These are phyloP conservation scores for Zasmidium angulare DNA, from an alignment of 2,329 filamentous ascomycete species.

Conservation along the genomic window DNA sequence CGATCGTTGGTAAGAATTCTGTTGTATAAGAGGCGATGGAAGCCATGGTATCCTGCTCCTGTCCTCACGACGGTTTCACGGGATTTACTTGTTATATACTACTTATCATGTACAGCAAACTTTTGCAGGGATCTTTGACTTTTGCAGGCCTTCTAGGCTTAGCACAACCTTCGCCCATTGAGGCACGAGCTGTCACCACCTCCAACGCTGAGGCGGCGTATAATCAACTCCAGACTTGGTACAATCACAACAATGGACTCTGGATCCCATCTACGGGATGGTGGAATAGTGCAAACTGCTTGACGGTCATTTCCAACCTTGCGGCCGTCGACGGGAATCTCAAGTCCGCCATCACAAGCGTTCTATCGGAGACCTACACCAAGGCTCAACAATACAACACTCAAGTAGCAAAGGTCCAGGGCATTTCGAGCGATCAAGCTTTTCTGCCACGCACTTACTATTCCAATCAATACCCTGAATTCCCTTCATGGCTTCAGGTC, in stretches of 20 bases:
- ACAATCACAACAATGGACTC: conserved; percentile 32
- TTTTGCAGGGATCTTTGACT: conserved; percentile 4
- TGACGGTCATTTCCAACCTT: conserved; percentile 32
- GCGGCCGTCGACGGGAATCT: conserved; percentile 27
- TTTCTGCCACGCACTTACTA: conserved; percentile 19
- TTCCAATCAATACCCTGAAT: background rate
- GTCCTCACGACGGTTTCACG: no score
- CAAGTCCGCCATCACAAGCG: conserved; percentile 7
- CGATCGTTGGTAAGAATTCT: background rate
- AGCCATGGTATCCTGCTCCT: background rate
- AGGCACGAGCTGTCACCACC: conserved; percentile 20
- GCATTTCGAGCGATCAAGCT: conserved; percentile 4
- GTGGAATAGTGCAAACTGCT: conserved; percentile 36
- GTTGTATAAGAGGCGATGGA: conserved; percentile 1
- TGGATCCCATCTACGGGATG: conserved; percentile 34
- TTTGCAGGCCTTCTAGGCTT: conserved; percentile 8
- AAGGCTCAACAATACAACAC: conserved; percentile 30
- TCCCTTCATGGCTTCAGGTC: background rate
- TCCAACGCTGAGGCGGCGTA: conserved; percentile 28
- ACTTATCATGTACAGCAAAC: conserved; percentile 3
- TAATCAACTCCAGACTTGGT: conserved; percentile 30
- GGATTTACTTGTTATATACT: background rate
- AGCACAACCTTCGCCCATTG: conserved; percentile 7
- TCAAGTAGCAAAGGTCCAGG: conserved; percentile 15
- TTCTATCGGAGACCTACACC: conserved; percentile 26